These are phyloP conservation scores for Cenchrus fungigraminus DNA, from an alignment of 176 grass and related monocot species.

Conservation along the genomic window DNA sequence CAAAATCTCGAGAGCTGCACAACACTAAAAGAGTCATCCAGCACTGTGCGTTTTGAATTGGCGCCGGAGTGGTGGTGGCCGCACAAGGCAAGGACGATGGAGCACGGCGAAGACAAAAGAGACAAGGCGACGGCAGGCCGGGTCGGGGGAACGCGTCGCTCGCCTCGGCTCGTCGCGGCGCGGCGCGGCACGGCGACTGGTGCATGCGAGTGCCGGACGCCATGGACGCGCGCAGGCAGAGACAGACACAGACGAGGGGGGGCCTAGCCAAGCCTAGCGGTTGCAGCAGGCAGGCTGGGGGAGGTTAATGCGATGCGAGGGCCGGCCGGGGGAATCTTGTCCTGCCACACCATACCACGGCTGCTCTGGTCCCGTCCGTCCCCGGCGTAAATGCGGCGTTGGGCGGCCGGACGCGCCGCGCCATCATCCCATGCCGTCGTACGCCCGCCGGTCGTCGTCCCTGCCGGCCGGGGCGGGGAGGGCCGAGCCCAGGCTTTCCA, in stretches of 20 bases:
- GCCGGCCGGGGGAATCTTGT: constrained; percentile 43
- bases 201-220: background rate
- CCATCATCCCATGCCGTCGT: constrained; percentile 19
- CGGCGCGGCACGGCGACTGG: background rate
- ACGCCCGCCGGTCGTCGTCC: background rate
- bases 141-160: background rate
- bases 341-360: background rate
- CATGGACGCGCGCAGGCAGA: background rate
- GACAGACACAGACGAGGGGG: background rate
- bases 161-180: background rate
- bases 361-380: constrained; percentile 2
- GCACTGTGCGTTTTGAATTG: too few relatives aligned
- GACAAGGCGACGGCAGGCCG: constrained; percentile 25
- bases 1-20: too few relatives aligned
- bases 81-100: too few relatives aligned
- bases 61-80: too few relatives aligned
- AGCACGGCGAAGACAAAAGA: constrained; percentile 36
- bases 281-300: constrained; percentile 1
- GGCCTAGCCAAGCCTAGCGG: background rate
- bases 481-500: too few relatives aligned
- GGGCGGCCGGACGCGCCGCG: background rate
- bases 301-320: constrained; percentile 19
- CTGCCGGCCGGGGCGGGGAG: background rate
- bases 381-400: constrained; percentile 33
- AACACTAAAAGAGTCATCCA: too few relatives aligned